Percentiles rank a stretch among this genome's conserved stretches.
Evolutionary conservation across 228 moss, liverwort and hornwort genomes (phyloP).

Genomic region (Sphagnum magellanicum): DNA sequence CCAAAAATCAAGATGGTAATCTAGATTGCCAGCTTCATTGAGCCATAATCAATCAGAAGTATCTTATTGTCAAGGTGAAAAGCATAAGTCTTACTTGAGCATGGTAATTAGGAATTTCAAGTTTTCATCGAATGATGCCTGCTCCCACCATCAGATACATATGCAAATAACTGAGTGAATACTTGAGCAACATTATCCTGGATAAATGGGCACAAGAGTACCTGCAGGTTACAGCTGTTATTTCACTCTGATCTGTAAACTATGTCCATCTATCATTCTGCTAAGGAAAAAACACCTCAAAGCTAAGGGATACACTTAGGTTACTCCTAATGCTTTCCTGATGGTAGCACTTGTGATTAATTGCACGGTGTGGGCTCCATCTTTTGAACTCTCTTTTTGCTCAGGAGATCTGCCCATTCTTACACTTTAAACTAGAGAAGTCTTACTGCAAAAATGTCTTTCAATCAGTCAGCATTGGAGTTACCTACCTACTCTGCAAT

Average conservation of each 20-base stretch:
- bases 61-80: neutral
- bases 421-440: too few species aligned
- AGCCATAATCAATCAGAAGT: too few species aligned
- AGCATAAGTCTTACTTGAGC: conserved; percentile 51
- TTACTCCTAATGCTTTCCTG: neutral
- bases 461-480: neutral
- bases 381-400: too few species aligned
- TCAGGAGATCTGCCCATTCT: too few species aligned
- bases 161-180: neutral
- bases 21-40: too few species aligned
- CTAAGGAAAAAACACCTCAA: too few species aligned
- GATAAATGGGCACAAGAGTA: neutral
- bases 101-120: conserved; percentile 75
- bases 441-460: too few species aligned
- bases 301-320: conserved; percentile 3
- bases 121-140: conserved; percentile 96
- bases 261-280: too few species aligned
- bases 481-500: neutral
- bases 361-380: too few species aligned
- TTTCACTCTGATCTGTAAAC: too few species aligned
- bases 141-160: conserved; percentile 22
- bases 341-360: too few species aligned
- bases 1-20: too few species aligned
- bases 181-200: neutral
- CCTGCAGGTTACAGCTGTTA: neutral